Percentiles rank a stretch among this genome's conserved stretches.
Conservation (phyloP, 2,329 filamentous ascomycete species). For the Sordariomycetes sp. region DNA sequence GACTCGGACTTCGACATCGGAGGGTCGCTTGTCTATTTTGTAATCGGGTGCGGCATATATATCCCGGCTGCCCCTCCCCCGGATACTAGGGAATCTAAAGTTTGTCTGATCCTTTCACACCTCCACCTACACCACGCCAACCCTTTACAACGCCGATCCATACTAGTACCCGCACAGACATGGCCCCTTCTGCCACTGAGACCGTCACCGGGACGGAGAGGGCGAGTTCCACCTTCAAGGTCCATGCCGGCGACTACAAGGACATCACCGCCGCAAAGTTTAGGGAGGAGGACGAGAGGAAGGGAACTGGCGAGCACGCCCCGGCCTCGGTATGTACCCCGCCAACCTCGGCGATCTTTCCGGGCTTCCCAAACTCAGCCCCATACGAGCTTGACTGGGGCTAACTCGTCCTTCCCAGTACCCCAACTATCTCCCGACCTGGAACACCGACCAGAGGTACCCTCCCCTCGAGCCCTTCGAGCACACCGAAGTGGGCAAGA, state of each 20-base stretch:
- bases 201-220: neutral
- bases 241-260: neutral
- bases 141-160: neutral
- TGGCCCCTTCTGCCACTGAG: slow-evolving; percentile 3
- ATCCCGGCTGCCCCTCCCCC: neutral
- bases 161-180: neutral
- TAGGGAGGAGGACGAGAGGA: slow-evolving; percentile 2
- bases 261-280: neutral
- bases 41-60: neutral
- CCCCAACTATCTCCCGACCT: slow-evolving; percentile 63
- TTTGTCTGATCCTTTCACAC: neutral
- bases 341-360: neutral
- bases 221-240: neutral
- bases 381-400: neutral
- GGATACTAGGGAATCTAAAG: neutral
- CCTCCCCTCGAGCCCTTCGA: slow-evolving; percentile 58
- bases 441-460: slow-evolving; percentile 54
- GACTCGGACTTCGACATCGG: neutral
- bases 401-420: slow-evolving; percentile 30
- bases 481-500: slow-evolving; percentile 65
- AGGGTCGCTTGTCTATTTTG: neutral
- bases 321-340: slow-evolving; percentile 1
- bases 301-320: neutral
- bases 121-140: neutral
- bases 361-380: neutral